Evolutionary conservation across 176 grass and related monocot genomes (phyloP), one percentile per base, ranked within the genome.

Genomic region (Triticum dicoccoides): DNA sequence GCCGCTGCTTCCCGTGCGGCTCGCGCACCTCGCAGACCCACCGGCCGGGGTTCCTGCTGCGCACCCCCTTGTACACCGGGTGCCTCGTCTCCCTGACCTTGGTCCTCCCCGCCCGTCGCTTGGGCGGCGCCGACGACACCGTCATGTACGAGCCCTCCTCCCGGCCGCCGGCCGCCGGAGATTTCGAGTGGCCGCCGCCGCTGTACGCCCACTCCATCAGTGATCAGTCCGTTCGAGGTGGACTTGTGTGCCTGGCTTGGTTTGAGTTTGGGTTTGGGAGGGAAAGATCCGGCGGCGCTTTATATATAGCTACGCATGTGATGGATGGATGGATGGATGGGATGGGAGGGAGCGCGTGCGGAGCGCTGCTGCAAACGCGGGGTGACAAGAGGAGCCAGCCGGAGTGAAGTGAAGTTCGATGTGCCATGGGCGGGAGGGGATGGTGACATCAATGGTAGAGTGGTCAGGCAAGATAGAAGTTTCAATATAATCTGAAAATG

Each of bases 61-160:
- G 88, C 38, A 98, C 96, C 23, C 93, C 91, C 89, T 92, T 95
- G 96, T 86, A 98, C 32, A 93, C 86, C 7, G 93, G 93, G 86
- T 98, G 96, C 66, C 96, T 88, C 49, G 93, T 98, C 89, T 98
- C 96, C 33, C 87, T 89, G 80, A 98, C 92, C 91, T 95, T 98
- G 83, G 96, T 98, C 76, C 93, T 52, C 3, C 93, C 93, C 3
- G 93, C 88, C 4, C 86, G 87, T 15, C 93, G 79, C 90, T 98
- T 98, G 18, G 93, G 96, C 63, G 88, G 88, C 65, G 96, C 86
- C 13, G 86, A 91, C 17, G 89, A 94, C 64, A 94, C 90, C 27
- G 96, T 95, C 83, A 86, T 83, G 88, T 95, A 98, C 17, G 87
- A 73, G 13, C 80, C 69, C 32, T 74, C 90, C 5, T 58, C 93